Percentiles rank a stretch among this genome's conserved stretches.
phyloP scores from a whole-genome alignment of 2,329 filamentous ascomycete genomes.

The Xylariaceae sp. region DNA sequence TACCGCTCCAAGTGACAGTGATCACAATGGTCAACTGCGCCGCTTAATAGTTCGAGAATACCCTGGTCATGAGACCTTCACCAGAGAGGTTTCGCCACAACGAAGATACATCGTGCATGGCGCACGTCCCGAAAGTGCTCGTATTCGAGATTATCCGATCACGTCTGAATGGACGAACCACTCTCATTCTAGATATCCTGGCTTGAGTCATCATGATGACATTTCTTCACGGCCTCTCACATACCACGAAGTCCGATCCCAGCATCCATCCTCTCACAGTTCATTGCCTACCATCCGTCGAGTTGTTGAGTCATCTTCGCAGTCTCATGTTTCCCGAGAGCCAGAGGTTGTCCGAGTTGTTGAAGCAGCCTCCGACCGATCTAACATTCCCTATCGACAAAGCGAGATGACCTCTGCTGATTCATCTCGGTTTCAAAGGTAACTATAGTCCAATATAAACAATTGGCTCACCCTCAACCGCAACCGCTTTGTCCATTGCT shows the following conservation, averaged over 20 bases:
- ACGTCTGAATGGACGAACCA: neutral
- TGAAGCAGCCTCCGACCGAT: constrained; percentile 12
- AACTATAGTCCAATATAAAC: constrained; percentile 13
- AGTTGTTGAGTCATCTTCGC: neutral
- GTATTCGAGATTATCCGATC: constrained; percentile 14
- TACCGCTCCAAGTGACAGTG: constrained; percentile 21
- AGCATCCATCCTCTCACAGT: constrained; percentile 5
- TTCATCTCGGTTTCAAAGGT: constrained; percentile 20
- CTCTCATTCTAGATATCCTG: too few relatives aligned
- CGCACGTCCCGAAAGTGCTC: constrained; percentile 16
- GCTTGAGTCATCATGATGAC: constrained; percentile 9
- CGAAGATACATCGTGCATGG: constrained; percentile 13
- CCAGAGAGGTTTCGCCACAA: constrained; percentile 8
- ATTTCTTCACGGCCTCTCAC: constrained; percentile 5
- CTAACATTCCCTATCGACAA: constrained; percentile 9
- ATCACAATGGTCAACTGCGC: constrained; percentile 17
- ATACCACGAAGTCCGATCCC: constrained; percentile 13
- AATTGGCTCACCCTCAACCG: neutral
- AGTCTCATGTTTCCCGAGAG: constrained; percentile 7
- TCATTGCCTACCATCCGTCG: constrained; percentile 4
- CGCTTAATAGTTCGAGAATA: constrained; percentile 23
- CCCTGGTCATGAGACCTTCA: constrained; percentile 15
- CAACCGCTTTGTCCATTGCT: neutral
- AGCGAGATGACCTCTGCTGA: constrained; percentile 9
- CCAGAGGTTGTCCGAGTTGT: constrained; percentile 15